Percentiles rank a stretch among this genome's conserved stretches.
Conservation (phyloP, 768 basidiomycete species). For the Leccinum subgranulosum region DNA sequence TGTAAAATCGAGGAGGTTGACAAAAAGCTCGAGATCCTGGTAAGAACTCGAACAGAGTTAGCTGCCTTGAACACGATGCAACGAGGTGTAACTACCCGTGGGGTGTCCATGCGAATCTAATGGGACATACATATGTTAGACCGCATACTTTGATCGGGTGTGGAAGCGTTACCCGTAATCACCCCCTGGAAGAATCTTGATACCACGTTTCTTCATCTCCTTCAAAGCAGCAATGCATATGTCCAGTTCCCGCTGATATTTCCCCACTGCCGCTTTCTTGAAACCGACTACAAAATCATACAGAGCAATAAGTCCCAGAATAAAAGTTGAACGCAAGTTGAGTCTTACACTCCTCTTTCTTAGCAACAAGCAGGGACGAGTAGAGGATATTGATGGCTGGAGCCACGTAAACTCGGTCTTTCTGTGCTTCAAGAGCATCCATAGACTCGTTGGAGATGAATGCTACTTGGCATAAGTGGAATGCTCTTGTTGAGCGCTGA, state of each 20-base stretch:
- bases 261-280: constrained; percentile 11
- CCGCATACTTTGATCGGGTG: background rate
- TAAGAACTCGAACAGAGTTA: constrained; percentile 27
- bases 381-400: constrained; percentile 33
- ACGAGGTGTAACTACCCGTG: constrained; percentile 21
- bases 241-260: constrained; percentile 32
- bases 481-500: background rate
- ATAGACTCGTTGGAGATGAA: constrained; percentile 37
- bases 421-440: constrained; percentile 35
- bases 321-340: background rate
- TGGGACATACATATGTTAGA: background rate
- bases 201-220: constrained; percentile 35
- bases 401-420: constrained; percentile 32
- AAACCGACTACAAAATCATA: constrained; percentile 16
- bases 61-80: background rate
- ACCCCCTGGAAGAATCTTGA: constrained; percentile 36
- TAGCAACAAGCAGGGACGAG: constrained; percentile 25
- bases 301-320: background rate
- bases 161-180: constrained; percentile 32
- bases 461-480: constrained; percentile 18
- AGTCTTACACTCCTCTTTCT: constrained; percentile 22
- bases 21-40: constrained; percentile 36
- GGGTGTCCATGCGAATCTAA: constrained; percentile 31
- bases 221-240: constrained; percentile 32
- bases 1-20: constrained; percentile 32